Conservation (phyloP, 2,329 filamentous ascomycete species). For the Nemania sp. region DNA sequence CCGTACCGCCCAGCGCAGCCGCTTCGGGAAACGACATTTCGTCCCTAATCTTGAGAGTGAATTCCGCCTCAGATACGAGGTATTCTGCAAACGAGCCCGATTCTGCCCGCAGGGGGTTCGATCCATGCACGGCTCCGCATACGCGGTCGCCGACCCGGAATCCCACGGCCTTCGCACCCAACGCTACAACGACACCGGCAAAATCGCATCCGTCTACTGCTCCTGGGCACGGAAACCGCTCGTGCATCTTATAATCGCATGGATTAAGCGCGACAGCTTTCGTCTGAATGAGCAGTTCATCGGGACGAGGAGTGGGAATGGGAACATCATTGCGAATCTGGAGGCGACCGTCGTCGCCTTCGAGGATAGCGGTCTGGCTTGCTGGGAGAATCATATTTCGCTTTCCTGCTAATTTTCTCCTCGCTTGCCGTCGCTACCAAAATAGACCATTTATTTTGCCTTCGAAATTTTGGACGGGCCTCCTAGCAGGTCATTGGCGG, state of each 20-base stretch:
- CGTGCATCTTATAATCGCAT: conserved; percentile 29
- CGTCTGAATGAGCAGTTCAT: conserved; percentile 22
- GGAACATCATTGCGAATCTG: conserved; percentile 16
- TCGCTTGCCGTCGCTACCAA: no score
- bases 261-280: conserved; percentile 32
- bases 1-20: conserved; percentile 35
- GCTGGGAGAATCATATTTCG: conserved; percentile 2
- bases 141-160: conserved; percentile 44
- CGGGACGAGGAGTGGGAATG: conserved; percentile 19
- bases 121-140: conserved; percentile 43
- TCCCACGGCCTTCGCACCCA: conserved; percentile 20
- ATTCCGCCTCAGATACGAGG: conserved; percentile 34
- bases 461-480: neutral
- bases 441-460: no score
- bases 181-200: conserved; percentile 27
- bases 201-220: conserved; percentile 27
- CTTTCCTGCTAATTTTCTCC: neutral
- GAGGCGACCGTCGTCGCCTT: neutral
- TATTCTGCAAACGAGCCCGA: conserved; percentile 45
- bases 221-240: conserved; percentile 18
- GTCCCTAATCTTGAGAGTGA: conserved; percentile 39
- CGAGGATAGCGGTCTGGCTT: conserved; percentile 16
- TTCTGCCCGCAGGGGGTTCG: conserved; percentile 34
- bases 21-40: conserved; percentile 38
- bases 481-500: neutral